Base-by-base conservation (phyloP, 345 rosid species). In the Populus euphratica region DNA sequence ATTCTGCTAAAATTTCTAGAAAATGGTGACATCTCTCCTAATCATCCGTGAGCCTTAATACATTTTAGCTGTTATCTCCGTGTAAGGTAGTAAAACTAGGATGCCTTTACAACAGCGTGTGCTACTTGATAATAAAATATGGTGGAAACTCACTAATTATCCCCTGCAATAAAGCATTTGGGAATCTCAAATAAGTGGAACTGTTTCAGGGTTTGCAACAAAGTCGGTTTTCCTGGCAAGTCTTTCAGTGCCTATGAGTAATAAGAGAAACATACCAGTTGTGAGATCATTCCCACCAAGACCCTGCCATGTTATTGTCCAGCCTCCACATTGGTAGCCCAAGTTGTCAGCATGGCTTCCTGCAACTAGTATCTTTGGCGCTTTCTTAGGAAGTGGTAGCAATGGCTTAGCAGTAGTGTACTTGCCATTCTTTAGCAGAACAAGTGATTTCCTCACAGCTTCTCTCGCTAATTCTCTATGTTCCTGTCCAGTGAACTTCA, bases 301-400 rank as follows among this genome's bases (percentile, higher is more conserved):
- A 29, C 98, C 98, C 68, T 92, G 94, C 97, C 93, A 92, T 8
- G 88, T 41, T 69, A 90, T 87, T 1, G 97, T 91, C 98, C 98
- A 94, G 38, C 96, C 98, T 2, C 96, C 97, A 43, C 98, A 92
- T 76, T 94, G 98, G 67, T 90, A 81, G 27, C 97, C 98, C 81
- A 94, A 78, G 70, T 94, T 86, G 80, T 92, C 83, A 44, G 97
- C 96, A 38, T 92, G 98, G 47, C 86, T 91, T 38, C 98, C 98
- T 5, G 94, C 91, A 13, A 94, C 97, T 36, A 94, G 86, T 56
- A 94, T 86, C 85, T 76, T 91, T 0, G 86, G 23, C 11, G 86
- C 76, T 17, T 86, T 88, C 86, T 91, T 94, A 43, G 89, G 80
- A 47, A 94, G 91, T 17, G 98, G 98, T 54, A 94, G 83, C 75